Evolutionary conservation across 306 rosid genomes (phyloP).

Genomic region (Gillenia trifoliata): DNA sequence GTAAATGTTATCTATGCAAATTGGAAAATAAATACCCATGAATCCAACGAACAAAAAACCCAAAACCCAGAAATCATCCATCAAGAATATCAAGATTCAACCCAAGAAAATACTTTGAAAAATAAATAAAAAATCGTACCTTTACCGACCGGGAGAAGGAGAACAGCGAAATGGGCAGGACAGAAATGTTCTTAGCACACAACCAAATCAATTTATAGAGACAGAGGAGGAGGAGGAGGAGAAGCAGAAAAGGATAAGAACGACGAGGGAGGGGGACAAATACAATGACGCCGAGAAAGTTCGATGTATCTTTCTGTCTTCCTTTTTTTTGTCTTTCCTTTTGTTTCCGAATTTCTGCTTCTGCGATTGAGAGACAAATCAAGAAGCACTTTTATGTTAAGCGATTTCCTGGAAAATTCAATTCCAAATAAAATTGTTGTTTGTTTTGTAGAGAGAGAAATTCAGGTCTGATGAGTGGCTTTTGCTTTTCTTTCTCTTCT

Average conservation of each 20-base stretch:
- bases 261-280: not conserved
- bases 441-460: not conserved
- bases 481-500: not conserved
- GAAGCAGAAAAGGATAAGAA: not conserved
- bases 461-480: not conserved
- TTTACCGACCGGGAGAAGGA: not conserved
- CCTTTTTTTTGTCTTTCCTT: not conserved
- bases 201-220: not conserved
- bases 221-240: not conserved
- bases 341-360: not conserved
- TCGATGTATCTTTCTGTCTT: not conserved
- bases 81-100: conserved; percentile 11
- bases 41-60: not conserved
- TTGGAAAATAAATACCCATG: not conserved
- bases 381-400: not conserved
- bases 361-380: not conserved
- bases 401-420: conserved; percentile 12
- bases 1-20: not conserved
- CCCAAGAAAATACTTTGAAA: not conserved
- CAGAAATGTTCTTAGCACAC: not conserved
- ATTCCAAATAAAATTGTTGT: not conserved
- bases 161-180: not conserved
- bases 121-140: not conserved
- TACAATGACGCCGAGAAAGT: conserved; percentile 1
- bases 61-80: conserved; percentile 1